phyloP scores from a whole-genome alignment of 2,329 filamentous ascomycete species.

The Pseudogymnoascus sp. region DNA sequence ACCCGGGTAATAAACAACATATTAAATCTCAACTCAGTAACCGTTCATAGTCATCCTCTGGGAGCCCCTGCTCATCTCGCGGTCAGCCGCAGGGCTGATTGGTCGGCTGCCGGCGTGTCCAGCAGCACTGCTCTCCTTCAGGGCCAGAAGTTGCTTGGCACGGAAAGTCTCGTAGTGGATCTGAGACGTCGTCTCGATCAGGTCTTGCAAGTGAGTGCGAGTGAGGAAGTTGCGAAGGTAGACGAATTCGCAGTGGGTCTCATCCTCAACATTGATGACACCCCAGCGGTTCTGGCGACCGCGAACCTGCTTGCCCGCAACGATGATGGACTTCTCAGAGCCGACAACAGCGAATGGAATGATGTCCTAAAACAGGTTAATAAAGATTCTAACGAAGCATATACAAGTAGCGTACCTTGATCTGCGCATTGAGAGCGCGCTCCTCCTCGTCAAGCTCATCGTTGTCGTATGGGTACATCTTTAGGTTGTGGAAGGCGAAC shows the following conservation, averaged over 20 bases:
- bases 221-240: conserved; percentile 98
- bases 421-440: conserved; percentile 83
- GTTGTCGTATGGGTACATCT: conserved; percentile 99
- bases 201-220: conserved; percentile 93
- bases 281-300: conserved; percentile 99
- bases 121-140: conserved; percentile 95
- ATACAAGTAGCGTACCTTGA: conserved; percentile 61
- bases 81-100: conserved; percentile 89
- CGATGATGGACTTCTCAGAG: conserved; percentile 95
- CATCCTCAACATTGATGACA: conserved; percentile 98
- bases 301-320: conserved; percentile 94
- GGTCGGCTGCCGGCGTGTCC: conserved; percentile 69
- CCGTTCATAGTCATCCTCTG: conserved; percentile 99
- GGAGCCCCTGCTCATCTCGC: conserved; percentile 92
- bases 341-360: conserved; percentile 97
- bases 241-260: conserved; percentile 99
- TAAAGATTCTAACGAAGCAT: background rate
- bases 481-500: conserved; percentile 98
- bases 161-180: conserved; percentile 99
- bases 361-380: conserved; percentile 57
- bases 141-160: conserved; percentile 92
- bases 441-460: conserved; percentile 98
- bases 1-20: conserved; percentile 12
- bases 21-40: conserved; percentile 52
- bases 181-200: conserved; percentile 98